Conservation (phyloP, 768 basidiomycete species). For the Phlebiopsis gigantea region DNA sequence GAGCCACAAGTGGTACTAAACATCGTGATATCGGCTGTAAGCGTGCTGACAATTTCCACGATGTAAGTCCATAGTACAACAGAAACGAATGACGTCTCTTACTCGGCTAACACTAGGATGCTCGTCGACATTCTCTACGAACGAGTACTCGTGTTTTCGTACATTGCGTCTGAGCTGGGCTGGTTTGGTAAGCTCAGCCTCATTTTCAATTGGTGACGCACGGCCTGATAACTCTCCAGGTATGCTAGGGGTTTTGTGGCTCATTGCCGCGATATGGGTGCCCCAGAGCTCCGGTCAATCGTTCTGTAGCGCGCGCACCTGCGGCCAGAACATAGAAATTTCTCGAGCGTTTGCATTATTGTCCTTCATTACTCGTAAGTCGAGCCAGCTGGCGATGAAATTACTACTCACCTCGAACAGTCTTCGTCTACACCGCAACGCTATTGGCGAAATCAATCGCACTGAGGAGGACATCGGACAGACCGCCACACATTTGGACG, state of each 20-base stretch:
- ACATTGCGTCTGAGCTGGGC: background rate
- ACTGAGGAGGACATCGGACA: background rate
- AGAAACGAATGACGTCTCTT: background rate
- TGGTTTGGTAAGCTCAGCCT: background rate
- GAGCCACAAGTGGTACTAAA: constrained; percentile 2
- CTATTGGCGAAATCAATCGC: background rate
- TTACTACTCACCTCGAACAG: background rate
- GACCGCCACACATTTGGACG: background rate
- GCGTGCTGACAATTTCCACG: constrained; percentile 12
- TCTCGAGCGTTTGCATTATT: background rate
- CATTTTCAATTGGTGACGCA: too few relatives aligned
- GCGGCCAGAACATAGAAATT: background rate
- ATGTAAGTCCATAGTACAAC: constrained; percentile 15
- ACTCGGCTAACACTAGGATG: background rate
- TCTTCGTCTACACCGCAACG: background rate
- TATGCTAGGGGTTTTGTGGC: background rate
- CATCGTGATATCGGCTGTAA: constrained; percentile 15
- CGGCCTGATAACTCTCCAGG: background rate
- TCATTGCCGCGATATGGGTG: background rate
- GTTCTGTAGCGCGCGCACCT: background rate
- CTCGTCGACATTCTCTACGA: background rate
- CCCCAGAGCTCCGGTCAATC: background rate
- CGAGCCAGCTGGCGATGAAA: background rate
- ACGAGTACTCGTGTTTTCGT: background rate
- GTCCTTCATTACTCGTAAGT: background rate